These are phyloP conservation scores for Aspergillus pseudoglaucus DNA, from an alignment of 2,329 filamentous ascomycete species.

Conservation along the genomic window DNA sequence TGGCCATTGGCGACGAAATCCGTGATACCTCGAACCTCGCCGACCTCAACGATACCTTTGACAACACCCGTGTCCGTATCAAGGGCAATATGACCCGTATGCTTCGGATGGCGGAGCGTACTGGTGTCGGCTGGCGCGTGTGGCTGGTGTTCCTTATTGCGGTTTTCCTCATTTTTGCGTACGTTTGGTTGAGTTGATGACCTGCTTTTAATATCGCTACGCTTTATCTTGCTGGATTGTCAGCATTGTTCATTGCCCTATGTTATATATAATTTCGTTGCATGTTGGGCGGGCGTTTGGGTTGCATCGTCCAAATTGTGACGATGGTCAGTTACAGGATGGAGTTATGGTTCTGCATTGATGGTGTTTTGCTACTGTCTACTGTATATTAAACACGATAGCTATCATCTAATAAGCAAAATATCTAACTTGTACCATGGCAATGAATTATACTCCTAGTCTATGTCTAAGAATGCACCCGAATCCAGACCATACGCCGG, in stretches of 20 bases:
- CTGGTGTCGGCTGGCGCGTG: slow-evolving; percentile 91
- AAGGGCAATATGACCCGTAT: slow-evolving; percentile 95
- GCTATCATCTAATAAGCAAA: background rate
- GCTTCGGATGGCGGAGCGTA: slow-evolving; percentile 89
- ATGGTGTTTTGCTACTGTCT: background rate
- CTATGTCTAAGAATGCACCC: too few species aligned
- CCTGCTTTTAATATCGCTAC: slow-evolving; percentile 1
- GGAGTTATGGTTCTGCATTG: background rate
- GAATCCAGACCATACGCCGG: background rate
- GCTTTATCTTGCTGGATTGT: background rate
- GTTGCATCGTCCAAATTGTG: background rate
- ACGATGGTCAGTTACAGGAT: background rate
- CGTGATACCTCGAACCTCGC: slow-evolving; percentile 79
- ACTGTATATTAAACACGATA: background rate
- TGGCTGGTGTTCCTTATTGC: slow-evolving; percentile 86
- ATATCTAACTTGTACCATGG: background rate
- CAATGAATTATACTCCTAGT: background rate
- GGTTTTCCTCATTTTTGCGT: slow-evolving; percentile 77
- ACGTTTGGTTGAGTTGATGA: slow-evolving; percentile 78
- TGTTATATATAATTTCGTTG: background rate
- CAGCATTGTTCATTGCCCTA: background rate
- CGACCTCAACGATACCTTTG: slow-evolving; percentile 94
- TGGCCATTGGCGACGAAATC: slow-evolving; percentile 93
- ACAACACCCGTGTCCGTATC: slow-evolving; percentile 71
- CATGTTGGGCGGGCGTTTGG: background rate